phyloP scores from a whole-genome alignment of 345 rosid species.

The Gossypium anomalum region DNA sequence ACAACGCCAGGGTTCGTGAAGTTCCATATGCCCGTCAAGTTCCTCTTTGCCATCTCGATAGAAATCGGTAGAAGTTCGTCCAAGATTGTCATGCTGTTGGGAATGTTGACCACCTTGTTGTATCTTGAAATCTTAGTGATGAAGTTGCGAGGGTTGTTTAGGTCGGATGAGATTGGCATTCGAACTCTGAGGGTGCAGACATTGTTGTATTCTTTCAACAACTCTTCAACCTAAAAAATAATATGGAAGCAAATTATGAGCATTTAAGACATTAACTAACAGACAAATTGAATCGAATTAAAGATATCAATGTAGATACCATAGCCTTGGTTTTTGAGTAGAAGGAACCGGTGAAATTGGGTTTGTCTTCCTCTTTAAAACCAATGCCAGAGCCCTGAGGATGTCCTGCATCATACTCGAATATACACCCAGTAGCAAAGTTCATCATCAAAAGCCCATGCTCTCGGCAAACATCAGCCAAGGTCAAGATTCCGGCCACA shows the following conservation, averaged over 20 bases:
- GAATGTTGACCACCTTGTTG: constrained; percentile 84
- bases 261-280: neutral
- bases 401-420: constrained; percentile 74
- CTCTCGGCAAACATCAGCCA: constrained; percentile 86
- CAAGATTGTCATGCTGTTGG: constrained; percentile 87
- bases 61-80: constrained; percentile 83
- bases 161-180: constrained; percentile 92
- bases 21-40: constrained; percentile 82
- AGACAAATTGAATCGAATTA: neutral
- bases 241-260: neutral
- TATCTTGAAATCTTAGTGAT: constrained; percentile 89
- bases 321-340: constrained; percentile 88
- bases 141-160: constrained; percentile 84
- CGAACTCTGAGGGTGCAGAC: constrained; percentile 88
- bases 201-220: constrained; percentile 73
- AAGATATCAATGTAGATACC: constrained; percentile 30
- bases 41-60: constrained; percentile 86
- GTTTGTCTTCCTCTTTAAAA: constrained; percentile 66
- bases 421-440: constrained; percentile 89
- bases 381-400: constrained; percentile 86
- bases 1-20: constrained; percentile 89
- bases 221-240: constrained; percentile 72
- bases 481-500: constrained; percentile 76
- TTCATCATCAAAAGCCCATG: constrained; percentile 66
- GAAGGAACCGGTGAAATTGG: constrained; percentile 73